Base-by-base conservation (phyloP, 2,329 filamentous ascomycete genomes). In the Verticillium klebahnii region DNA sequence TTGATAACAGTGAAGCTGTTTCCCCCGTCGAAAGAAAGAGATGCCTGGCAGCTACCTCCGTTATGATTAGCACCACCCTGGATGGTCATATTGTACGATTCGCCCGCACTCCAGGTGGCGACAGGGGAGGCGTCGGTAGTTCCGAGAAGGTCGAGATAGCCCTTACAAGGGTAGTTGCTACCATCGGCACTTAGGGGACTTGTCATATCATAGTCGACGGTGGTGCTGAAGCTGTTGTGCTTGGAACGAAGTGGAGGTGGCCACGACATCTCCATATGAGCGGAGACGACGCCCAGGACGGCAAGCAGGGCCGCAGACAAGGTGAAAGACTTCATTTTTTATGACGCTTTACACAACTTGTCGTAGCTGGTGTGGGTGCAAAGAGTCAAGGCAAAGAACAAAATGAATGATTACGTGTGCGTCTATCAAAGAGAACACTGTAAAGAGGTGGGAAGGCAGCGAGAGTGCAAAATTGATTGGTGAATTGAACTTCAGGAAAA, bases 1-100 rank as follows among this genome's bases (percentile, higher is more conserved):
- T 84, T 75, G 66, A 86, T 80, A 78, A 92, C 91, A 64, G 83
- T 87, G 79, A 90, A 94, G 23, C 84, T 85, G 61, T 79, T 75
- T 56, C 89, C 90, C 65, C 85, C 80, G 77, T 94, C 89, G 75
- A 89, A 91, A 36, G 88, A 91, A 32, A 94, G 79, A 2, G 88
- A 85, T 56, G 91, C 79, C 76, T 95, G 91, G 77, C 91, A 93
- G 11, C 87, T 91, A 50, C 91, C 91, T 45, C 91, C 90, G 40
- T 80, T 78, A 76, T 92, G 90, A 59, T 74, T 74, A 55, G 86
- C 85, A 58, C 82, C 82, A 39, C 90, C 90, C 62, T 75, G 77
- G 60, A 93, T 77, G 63, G 82, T 84, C 75, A 93, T 81, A 66
- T 84, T 83, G 75, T 91, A 87, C 32, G 78, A 74, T 61, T 80